Base-by-base conservation (phyloP, 2,329 filamentous ascomycete species). In the Penicillium palitans region DNA sequence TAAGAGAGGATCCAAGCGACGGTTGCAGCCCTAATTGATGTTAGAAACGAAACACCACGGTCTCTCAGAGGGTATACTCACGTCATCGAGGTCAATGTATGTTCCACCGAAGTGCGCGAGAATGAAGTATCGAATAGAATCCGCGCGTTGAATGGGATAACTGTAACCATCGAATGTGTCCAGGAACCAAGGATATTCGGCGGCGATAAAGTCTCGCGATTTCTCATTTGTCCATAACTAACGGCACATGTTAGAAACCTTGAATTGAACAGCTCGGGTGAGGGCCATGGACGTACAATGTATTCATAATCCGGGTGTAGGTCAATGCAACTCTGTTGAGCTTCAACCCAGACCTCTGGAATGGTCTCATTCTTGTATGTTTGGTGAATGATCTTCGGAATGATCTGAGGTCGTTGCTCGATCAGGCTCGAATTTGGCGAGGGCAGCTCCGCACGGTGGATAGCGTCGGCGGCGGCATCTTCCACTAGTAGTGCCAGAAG, bases 111-210 rank as follows among this genome's bases (percentile, higher is more conserved):
- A 93, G 74, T 90, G 85, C 53, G 87, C 82, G 33, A 95, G 81
- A 21, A 92, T 81, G 71, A 93, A 93, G 77, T 93, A 93, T 51
- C 90, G 84, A 67, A 93, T 89, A 6, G 89, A 81, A 70, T 93
- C 90, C 56, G 90, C 88, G 60, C 89, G 84, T 76, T 93, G 88
- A 63, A 93, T 91, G 13, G 87, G 86, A 72, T 88, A 90, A 33
- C 80, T 81, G 76, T 93, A 93, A 68, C 81, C 82, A 69, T 90
- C 86, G 69, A 90, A 95, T 0, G 87, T 90, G 52, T 85, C 80
- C 17, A 91, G 78, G 72, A 91, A 93, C 87, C 89, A 92, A 1
- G 89, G 85, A 68, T 91, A 93, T 72, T 93, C 84, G 33, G 80
- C 78, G 37, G 83, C 82, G 65, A 93, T 90, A 68, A 93, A 92